phyloP scores from a whole-genome alignment of 2,329 filamentous ascomycete genomes.

The Aspergillus sp. region DNA sequence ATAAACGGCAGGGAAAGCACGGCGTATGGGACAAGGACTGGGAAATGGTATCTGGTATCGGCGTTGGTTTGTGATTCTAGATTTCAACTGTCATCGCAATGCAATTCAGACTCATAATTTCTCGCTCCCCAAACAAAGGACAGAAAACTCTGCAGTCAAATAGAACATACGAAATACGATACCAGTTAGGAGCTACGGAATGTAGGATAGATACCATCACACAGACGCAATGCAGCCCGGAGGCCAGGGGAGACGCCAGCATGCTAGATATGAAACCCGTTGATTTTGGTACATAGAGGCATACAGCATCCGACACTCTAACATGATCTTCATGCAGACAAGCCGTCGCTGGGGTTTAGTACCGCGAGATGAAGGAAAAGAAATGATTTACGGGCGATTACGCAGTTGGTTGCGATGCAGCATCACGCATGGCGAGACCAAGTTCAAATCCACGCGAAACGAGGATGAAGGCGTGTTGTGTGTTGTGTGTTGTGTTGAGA shows the following conservation, averaged over 20 bases:
- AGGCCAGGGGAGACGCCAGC: neutral
- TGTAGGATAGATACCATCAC: neutral
- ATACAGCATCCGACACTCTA: constrained; percentile 2
- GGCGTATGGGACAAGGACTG: neutral
- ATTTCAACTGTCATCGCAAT: no score
- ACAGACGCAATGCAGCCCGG: neutral
- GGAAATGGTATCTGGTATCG: no score
- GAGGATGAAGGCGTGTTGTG: no score
- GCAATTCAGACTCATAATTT: no score
- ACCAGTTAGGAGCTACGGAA: neutral
- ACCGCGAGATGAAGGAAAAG: neutral
- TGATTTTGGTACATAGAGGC: constrained; percentile 5
- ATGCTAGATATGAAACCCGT: neutral
- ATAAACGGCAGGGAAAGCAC: neutral
- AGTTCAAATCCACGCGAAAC: no score
- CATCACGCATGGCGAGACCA: no score
- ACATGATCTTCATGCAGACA: neutral
- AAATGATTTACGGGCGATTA: no score
- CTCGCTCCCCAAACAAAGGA: no score
- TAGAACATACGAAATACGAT: no score
- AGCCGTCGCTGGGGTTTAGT: constrained; percentile 3
- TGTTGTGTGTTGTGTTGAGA: no score
- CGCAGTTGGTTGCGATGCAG: neutral
- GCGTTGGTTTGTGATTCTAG: no score
- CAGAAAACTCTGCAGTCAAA: no score